Evolutionary conservation across 2,329 filamentous ascomycete genomes (phyloP).

Genomic region (Blastomyces silverae): DNA sequence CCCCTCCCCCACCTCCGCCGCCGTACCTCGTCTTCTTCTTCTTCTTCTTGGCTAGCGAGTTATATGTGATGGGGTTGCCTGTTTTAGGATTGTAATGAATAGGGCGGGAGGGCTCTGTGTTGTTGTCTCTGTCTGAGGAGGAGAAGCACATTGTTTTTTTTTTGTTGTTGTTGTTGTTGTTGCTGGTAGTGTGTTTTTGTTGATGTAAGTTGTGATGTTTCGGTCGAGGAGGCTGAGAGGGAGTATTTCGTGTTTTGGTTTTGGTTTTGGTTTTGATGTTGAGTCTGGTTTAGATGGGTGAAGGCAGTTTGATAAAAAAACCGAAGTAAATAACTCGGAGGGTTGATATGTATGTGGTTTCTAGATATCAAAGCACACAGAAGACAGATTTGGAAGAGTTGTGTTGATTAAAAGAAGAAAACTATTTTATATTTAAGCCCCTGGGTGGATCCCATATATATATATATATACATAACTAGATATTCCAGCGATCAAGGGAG

Average conservation of each 20-base stretch:
- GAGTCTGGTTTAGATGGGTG: background rate
- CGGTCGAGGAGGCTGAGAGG: background rate
- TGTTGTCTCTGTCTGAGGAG: background rate
- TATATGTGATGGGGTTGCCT: background rate
- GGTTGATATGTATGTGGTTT: background rate
- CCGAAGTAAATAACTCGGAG: background rate
- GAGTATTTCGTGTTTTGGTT: background rate
- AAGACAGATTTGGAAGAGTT: background rate
- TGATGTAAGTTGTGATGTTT: background rate
- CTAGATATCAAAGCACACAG: background rate
- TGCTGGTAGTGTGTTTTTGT: background rate
- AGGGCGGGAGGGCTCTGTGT: background rate
- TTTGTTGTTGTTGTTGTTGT: background rate
- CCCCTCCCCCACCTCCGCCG: background rate
- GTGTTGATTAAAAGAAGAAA: too few relatives aligned
- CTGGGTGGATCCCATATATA: background rate
- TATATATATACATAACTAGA: background rate
- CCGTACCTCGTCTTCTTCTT: background rate
- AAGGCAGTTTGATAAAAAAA: background rate
- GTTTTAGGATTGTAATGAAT: background rate
- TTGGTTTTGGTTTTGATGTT: background rate
- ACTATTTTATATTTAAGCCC: background rate
- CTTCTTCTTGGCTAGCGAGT: background rate
- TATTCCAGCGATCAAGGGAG: background rate
- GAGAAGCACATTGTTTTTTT: slow-evolving; percentile 1